Base-by-base conservation (phyloP, 2,329 filamentous ascomycete species). In the Microcyclosporella mali region DNA sequence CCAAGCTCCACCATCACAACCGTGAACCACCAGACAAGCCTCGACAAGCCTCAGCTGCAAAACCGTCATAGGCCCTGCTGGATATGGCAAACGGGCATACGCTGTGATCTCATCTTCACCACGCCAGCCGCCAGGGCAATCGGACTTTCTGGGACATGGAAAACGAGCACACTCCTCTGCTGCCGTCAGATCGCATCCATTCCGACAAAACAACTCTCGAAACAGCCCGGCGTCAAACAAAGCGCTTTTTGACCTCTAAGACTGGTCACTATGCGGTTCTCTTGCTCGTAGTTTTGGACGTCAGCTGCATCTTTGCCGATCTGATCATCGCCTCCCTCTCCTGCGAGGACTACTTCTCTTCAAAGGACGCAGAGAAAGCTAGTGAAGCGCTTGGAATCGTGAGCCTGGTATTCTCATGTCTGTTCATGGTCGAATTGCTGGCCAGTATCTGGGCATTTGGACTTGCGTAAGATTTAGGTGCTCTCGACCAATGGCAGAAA, bases 351-450 rank as follows among this genome's bases (percentile, higher is more conserved):
- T 57, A 32, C 47, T 60, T 53, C 38, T 51, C 25, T 37, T 55
- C 28, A 50, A 54, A 42, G 39, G 39, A 21, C 68, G 36, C 55
- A 60, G 35, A 49, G 3, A 35, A 35, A 8, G 65, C 66, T 2
- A 56, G 68, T 17, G 58, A 69, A 8, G 67, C 59, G 0, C 63
- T 85, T 31, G 71, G 71, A 10, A 65, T 70, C 2, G 63, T 75
- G 27, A 75, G 78, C 4, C 61, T 84, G 33, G 66, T 76, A 2
- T 79, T 85, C 57, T 82, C 77, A 42, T 77, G 71, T 51, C 56
- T 84, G 19, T 86, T 86, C 58, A 70, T 85, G 67, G 53, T 72
- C 1, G 83, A 86, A 63, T 62, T 85, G 60, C 41, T 73, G 8
- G 64, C 74, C 2, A 75, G 72, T 21, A 61, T 84, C 2, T 78